Evolutionary conservation across 2,329 filamentous ascomycete species (phyloP), one percentile per base, ranked within the genome.

Genomic region (Colletotrichum sp.): DNA sequence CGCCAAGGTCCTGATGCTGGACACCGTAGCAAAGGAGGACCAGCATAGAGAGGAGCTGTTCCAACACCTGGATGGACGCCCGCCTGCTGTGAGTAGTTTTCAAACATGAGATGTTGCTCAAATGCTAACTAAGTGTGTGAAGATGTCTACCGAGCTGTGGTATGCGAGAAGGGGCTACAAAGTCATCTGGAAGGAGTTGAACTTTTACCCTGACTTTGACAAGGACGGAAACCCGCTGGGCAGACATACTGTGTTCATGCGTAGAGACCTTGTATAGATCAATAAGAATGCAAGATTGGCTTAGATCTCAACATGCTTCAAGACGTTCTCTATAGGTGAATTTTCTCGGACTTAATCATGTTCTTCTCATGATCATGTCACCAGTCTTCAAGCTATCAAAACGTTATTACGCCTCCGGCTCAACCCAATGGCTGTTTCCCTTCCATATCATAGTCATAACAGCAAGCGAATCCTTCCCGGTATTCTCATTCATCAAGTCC

Each of bases 101-200:
- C 25, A 1, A 15, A 0, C 1, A 0, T 48, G n/a, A 16, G 3
- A 22, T 2, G 2, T 19, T 44, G 13, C n/a, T 3, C 5, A 2
- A 0, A 15, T 15, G 9, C 34, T 39, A 12, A 22, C 69, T 57
- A 6, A 44, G 5, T 36, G 3, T 2, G 15, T 6, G 4, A 16
- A 83, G 82, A 78, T 76, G 25, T 74, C 81, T 0, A 82, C 80
- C 44, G 80, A 83, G 6, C 80, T 77, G 8, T 83, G 82, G 82
- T 83, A 83, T 52, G 77, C 78, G 11, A 71, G 82, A 11, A 72
- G 81, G 5, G 80, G 81, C 0, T 83, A 83, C 8, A 48, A 74
- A 4, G n/a, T 80, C 1, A 80, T 83, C n/a, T 74, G 78, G 15
- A 75, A 27, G 0, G 78, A 80, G 6, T 60, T 69, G 36, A 66